A percentile compares a stretch with the other conserved stretches of the same genome.
phyloP scores from a whole-genome alignment of 2,329 filamentous ascomycete genomes.

The Claviceps sp. region DNA sequence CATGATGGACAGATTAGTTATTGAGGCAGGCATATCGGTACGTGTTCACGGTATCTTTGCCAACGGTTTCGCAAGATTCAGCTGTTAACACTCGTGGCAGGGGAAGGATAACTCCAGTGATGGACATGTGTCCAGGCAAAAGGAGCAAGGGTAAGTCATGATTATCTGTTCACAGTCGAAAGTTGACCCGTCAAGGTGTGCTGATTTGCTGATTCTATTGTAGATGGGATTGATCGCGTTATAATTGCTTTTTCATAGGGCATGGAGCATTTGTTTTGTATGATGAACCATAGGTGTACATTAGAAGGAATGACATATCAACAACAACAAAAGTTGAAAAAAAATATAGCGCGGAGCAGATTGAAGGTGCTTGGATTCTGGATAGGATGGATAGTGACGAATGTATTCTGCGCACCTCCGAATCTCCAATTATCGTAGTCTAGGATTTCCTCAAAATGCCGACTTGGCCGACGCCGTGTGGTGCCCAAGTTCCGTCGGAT shows the following conservation, averaged over 20 bases:
- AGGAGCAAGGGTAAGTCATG: slow-evolving; percentile 57
- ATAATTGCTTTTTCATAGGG: background rate
- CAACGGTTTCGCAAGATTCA: background rate
- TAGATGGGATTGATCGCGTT: slow-evolving; percentile 6
- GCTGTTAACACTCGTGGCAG: slow-evolving; percentile 19
- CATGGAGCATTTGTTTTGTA: slow-evolving; percentile 6
- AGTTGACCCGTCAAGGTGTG: background rate
- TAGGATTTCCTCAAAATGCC: background rate
- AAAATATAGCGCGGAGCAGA: background rate
- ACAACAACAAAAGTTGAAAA: background rate
- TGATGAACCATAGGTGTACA: slow-evolving; percentile 1
- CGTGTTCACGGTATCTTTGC: background rate
- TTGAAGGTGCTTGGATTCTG: background rate
- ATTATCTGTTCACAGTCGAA: background rate
- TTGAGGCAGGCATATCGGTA: slow-evolving; percentile 76
- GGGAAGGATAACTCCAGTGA: slow-evolving; percentile 58
- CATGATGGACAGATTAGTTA: slow-evolving; percentile 79
- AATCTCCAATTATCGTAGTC: too few relatives aligned
- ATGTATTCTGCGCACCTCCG: background rate
- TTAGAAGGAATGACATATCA: background rate
- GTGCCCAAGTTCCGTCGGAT: background rate
- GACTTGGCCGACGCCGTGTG: background rate
- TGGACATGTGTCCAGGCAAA: slow-evolving; percentile 59
- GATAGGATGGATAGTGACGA: background rate
- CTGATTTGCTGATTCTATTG: background rate